Evolutionary conservation across 768 basidiomycete species (phyloP), one percentile per base, ranked within the genome.

Genomic region (Kwoniella sp.): DNA sequence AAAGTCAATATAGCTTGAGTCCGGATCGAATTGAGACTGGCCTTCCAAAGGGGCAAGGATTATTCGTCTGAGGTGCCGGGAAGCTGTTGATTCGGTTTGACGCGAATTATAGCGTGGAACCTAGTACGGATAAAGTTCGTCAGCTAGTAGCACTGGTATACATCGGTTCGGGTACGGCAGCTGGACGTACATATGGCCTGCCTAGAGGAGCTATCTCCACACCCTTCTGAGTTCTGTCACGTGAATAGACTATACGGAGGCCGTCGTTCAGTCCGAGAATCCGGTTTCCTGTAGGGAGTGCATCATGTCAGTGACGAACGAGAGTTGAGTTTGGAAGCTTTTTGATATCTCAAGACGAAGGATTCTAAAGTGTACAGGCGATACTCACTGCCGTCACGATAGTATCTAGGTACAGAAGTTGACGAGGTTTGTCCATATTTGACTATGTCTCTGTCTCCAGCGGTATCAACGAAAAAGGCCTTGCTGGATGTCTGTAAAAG

Each of bases 131-230:
- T 4, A 19, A 9, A 3, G 51, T n/a, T 7, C 24, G 30, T 56
- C 27, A 57, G 56, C 55, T 44, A 9, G 15, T 10, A 29, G 30
- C 10, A 6, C 7, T 40, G 26, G 12, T 19, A 48, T 26, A 19
- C 30, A 24, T 29, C 13, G 44, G 44, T n/a, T 17, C 21, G 46
- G 19, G 46, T 21, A n/a, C 26, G 26, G 26, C 36, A 58, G 55
- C 51, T 44, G 51, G 27, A 62, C 60, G 26, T 48, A 67, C 60
- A 33, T 68, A 72, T 36, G 59, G 64, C 47, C 59, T 58, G 37
- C 70, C 70, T 19, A 59, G 22, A 1, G 67, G 67, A 0, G 68
- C 67, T 10, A 72, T 24, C 46, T 72, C 68, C 13, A 72, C 36
- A 17, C 70, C 70, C 33, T 62, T 66, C 40, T 72, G 47, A 0